Base-by-base conservation (phyloP, 1,139 yeast genomes). In the Citeromyces siamensis region DNA sequence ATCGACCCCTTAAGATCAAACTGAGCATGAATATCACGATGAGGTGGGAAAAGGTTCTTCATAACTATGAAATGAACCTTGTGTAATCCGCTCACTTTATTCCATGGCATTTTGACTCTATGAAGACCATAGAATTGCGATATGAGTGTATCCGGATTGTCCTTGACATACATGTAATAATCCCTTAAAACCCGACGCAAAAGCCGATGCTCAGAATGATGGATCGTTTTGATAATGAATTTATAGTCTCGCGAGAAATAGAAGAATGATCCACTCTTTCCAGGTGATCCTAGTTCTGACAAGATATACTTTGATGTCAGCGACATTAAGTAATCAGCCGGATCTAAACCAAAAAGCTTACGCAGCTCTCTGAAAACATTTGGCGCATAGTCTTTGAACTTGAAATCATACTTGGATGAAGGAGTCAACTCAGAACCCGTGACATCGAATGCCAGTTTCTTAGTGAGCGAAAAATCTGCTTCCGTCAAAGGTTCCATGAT, bases 21-120 rank as follows among this genome's bases (percentile, higher is more conserved):
- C 32, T 90, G 83, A 35, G 72, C 60, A 53, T 86, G 94, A 42
- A 90, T 79, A 45, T 84, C 94, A 40, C 90, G 68, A 51, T 85
- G 88, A 5, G 97, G 95, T 1, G 99, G 98, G 58, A 93, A 90
- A 38, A 93, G 66, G 53, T 93, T 93, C 61, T 93, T 93, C 98
- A 93, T 93, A 33, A 93, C 96, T 39, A 93, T 68, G 48, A 93
- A 90, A 58, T 93, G 95, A 32, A 90, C 85, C 53, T 85, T 88
- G 7, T 46, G 47, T 10, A 48, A 46, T 3, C 42, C 38, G 42
- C 93, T 73, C 40, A 68, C 68, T 33, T 72, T 74, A 13, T 61
- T 50, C 31, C 82, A 70, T 9, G 90, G 95, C 75, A 90, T 77
- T 53, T 90, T 88, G 36, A 93, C 82, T 39, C 99, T 66, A 56